A percentile compares a stretch with the other conserved stretches of the same genome.
Evolutionary conservation across 1,284 basidiomycete genomes (phyloP).

Genomic region (Ceratobasidium sp.): DNA sequence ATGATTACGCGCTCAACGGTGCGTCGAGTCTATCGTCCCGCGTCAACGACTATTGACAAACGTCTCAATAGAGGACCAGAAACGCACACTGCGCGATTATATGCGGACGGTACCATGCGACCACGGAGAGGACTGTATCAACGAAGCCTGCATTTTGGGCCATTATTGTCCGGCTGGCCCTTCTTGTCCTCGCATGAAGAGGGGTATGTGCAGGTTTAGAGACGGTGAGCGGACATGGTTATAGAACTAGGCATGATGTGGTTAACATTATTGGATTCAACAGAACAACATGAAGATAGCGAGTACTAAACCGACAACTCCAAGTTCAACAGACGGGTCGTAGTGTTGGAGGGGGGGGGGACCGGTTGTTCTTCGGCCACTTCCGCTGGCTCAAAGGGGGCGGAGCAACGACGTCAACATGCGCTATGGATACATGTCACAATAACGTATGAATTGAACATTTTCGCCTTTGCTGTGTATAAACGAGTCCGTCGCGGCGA

Average conservation of each 20-base stretch:
- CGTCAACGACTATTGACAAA: not conserved
- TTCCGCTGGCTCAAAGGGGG: not conserved
- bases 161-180: slow-evolving; percentile 25
- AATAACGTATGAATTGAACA: not conserved
- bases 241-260: not conserved
- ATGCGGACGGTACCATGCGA: slow-evolving; percentile 39
- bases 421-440: not conserved
- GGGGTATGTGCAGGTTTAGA: slow-evolving; percentile 24
- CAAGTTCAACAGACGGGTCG: not conserved
- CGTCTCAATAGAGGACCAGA: slow-evolving; percentile 23
- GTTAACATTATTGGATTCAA: not conserved
- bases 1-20: slow-evolving; percentile 35
- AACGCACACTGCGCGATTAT: slow-evolving; percentile 23
- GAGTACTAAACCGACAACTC: not conserved
- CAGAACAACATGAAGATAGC: not conserved
- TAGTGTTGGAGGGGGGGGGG: not conserved
- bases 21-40: not conserved
- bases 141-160: slow-evolving; percentile 37
- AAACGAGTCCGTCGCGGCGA: not conserved
- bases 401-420: not conserved
- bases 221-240: not conserved
- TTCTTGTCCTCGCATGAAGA: slow-evolving; percentile 7
- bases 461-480: not conserved
- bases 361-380: not conserved
- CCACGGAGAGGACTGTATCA: slow-evolving; percentile 36